These are phyloP conservation scores for Salvia splendens DNA, from an alignment of 257 asterid genomes.

Conservation along the genomic window DNA sequence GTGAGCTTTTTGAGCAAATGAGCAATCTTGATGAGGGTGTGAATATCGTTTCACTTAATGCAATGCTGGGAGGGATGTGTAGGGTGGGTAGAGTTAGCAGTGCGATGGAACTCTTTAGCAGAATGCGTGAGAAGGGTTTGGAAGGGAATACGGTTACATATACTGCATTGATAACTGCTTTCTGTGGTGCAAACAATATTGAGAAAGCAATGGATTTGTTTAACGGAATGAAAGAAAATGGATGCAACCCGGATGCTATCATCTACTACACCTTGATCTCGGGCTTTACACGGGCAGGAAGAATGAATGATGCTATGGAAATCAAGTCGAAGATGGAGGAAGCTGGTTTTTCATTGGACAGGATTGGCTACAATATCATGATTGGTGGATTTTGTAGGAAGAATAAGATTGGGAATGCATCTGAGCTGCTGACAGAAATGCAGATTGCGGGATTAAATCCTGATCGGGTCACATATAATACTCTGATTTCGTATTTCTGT, in stretches of 20 bases:
- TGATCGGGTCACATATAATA: constrained; percentile 72
- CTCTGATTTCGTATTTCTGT: constrained; percentile 67
- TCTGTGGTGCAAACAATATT: constrained; percentile 67
- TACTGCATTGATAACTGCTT: constrained; percentile 65
- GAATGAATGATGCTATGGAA: constrained; percentile 62
- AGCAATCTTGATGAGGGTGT: constrained; percentile 41
- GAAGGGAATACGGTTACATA: constrained; percentile 57
- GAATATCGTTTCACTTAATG: constrained; percentile 57
- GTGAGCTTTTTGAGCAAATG: constrained; percentile 65
- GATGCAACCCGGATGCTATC: constrained; percentile 66
- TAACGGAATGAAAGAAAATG: constrained; percentile 57
- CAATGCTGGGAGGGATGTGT: constrained; percentile 74
- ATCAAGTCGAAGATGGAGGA: constrained; percentile 50
- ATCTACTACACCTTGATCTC: constrained; percentile 70
- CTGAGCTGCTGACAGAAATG: constrained; percentile 64
- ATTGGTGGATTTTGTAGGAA: constrained; percentile 74
- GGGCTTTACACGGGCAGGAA: constrained; percentile 67
- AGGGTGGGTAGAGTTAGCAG: constrained; percentile 58
- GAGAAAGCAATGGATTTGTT: constrained; percentile 69
- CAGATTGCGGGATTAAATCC: constrained; percentile 57
- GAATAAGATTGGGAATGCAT: constrained; percentile 59
- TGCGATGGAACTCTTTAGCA: constrained; percentile 51
- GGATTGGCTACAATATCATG: constrained; percentile 60
- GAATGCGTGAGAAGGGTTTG: constrained; percentile 62
- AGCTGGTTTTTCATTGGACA: constrained; percentile 69